A percentile compares a stretch with the other conserved stretches of the same genome.
phyloP scores from a whole-genome alignment of 257 asterid species.

The Solanum pinnatisectum region DNA sequence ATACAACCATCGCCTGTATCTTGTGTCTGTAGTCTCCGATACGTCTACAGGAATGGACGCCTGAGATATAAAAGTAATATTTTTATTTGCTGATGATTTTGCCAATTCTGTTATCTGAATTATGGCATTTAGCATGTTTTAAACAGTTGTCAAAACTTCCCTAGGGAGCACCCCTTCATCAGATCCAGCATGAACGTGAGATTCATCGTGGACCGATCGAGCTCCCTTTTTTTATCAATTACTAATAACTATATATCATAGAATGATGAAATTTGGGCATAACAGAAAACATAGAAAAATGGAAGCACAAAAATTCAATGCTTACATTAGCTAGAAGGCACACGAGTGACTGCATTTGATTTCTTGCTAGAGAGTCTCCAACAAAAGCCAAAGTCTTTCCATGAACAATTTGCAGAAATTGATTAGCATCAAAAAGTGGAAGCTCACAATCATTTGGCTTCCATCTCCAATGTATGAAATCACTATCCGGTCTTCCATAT shows the following conservation, averaged over 20 bases:
- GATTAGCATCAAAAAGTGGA: constrained; percentile 7
- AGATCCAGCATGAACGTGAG: no score
- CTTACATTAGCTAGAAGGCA: constrained; percentile 18
- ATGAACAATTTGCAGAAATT: constrained; percentile 11
- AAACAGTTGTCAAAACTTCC: not conserved
- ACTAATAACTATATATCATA: not conserved
- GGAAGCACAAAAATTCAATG: not conserved
- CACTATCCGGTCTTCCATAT: constrained; percentile 11
- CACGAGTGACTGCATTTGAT: constrained; percentile 20
- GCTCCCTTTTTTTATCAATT: not conserved
- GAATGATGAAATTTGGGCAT: not conserved
- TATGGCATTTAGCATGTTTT: not conserved
- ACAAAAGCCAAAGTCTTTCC: constrained; percentile 16
- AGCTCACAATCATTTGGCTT: constrained; percentile 17
- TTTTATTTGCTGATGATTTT: not conserved
- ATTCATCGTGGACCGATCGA: no score
- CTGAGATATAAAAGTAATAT: not conserved
- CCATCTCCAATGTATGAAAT: constrained; percentile 18
- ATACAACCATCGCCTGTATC: constrained; percentile 13
- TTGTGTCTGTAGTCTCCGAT: not conserved
- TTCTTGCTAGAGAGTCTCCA: constrained; percentile 20
- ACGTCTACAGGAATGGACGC: constrained; percentile 2
- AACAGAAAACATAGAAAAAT: not conserved
- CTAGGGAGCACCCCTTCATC: no score
- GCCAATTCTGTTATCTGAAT: not conserved